A percentile compares a stretch with the other conserved stretches of the same genome.
Conservation (phyloP, 164 flowering plant species). For the Liriodendron chinense region DNA sequence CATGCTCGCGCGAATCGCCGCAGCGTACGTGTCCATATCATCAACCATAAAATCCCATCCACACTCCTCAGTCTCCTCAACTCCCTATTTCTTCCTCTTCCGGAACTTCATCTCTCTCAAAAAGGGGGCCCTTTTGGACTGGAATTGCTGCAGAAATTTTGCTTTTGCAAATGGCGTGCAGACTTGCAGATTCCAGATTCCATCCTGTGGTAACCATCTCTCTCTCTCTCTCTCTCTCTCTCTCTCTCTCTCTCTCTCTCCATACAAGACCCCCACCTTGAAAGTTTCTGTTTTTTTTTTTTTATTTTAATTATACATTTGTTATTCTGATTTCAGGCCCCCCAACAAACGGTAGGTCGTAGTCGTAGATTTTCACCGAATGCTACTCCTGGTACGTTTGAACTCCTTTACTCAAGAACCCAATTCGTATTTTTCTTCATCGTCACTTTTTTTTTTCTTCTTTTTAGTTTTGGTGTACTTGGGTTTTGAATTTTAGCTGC, state of each 20-base stretch:
- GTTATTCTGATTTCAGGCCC: constrained; percentile 38
- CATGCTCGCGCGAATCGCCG: no score
- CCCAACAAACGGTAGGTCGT: constrained; percentile 35
- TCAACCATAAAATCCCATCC: no score
- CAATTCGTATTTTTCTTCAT: not conserved
- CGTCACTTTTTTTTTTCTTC: no score
- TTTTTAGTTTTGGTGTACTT: no score
- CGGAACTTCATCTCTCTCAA: not conserved
- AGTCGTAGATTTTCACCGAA: constrained; percentile 22
- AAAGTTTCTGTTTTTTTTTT: not conserved
- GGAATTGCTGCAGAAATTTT: constrained; percentile 12
- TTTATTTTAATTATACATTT: not conserved
- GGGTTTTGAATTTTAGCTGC: not conserved
- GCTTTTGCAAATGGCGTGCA: constrained; percentile 57
- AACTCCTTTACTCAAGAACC: not conserved
- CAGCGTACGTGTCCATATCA: no score
- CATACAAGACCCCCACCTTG: not conserved
- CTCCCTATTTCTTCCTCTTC: no score
- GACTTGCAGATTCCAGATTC: constrained; percentile 43
- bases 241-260: not conserved
- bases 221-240: constrained; percentile 7
- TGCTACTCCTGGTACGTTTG: constrained; percentile 37
- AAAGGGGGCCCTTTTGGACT: constrained; percentile 12
- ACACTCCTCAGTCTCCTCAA: no score
- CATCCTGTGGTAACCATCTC: constrained; percentile 32